Base-by-base conservation (phyloP, 2,329 filamentous ascomycete genomes). In the Pestalotiopsis sp. region DNA sequence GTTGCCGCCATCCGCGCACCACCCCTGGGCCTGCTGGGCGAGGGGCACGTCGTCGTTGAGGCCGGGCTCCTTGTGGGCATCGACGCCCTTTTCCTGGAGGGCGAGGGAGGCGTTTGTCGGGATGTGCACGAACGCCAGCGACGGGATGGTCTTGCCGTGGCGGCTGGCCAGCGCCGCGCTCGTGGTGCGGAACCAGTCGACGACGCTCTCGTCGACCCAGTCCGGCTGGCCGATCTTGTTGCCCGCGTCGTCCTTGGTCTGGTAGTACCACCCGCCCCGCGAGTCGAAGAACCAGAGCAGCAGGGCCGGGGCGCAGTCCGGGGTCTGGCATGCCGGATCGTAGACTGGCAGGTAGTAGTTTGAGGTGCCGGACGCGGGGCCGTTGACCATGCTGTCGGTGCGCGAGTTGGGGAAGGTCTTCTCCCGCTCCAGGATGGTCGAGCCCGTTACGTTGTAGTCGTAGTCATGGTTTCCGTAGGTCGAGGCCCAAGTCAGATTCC, bases 211-310 rank as follows among this genome's bases (percentile, higher is more conserved):
- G 64, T 85, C 80, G 2, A 86, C 84, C 84, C 84, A 86, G 68
- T 82, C 79, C 0, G 81, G 81, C 41, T 81, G 79, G 0, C 76
- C 77, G 20, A 81, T 72, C 2, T 71, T 68, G n/a, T 74, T 72
- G 14, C 78, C 74, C 6, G 72, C 31, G 14, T 76, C 64, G 66
- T 80, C 66, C 59, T 71, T 73, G 70, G 79, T 73, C 68, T 85
- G 84, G 72, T 84, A 88, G 63, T 82, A 80, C 65, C 82, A 81
- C 7, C 90, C 90, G 45, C 90, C 90, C 17, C 87, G 83, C 67
- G 84, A 87, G 74, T 93, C 92, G 73, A 94, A 93, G 79, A 93
- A 93, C 90, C 91, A 94, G 1, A 94, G 80, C 0, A 93, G 74
- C 39, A 85, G 71, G 61, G 80, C 79, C 0, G 83, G 82, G 1